phyloP scores from a whole-genome alignment of 805 yeast genomes.

The Teunomyces cretensis region DNA sequence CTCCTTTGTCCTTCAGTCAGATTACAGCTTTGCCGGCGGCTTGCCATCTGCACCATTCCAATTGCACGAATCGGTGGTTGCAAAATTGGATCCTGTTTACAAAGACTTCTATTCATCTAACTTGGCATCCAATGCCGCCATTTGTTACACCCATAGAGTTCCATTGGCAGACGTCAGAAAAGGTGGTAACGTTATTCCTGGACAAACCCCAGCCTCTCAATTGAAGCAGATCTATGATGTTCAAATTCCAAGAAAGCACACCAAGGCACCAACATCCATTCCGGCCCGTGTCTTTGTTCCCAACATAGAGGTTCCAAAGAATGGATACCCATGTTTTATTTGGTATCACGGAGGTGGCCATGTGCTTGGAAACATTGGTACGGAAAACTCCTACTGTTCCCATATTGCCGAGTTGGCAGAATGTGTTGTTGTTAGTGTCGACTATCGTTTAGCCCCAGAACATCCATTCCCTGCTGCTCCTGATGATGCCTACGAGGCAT shows the following conservation, averaged over 20 bases:
- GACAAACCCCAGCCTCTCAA: slow-evolving; percentile 32
- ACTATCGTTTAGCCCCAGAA: slow-evolving; percentile 53
- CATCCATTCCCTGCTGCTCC: slow-evolving; percentile 48
- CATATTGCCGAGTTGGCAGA: slow-evolving; percentile 35
- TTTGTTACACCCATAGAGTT: slow-evolving; percentile 34
- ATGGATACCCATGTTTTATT: slow-evolving; percentile 38
- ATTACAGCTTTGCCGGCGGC: slow-evolving; percentile 25
- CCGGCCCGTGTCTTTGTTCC: slow-evolving; percentile 41
- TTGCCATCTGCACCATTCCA: slow-evolving; percentile 28
- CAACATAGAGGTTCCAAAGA: slow-evolving; percentile 28
- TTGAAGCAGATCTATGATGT: slow-evolving; percentile 29
- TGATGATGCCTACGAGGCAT: slow-evolving; percentile 41
- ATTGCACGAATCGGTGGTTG: slow-evolving; percentile 26
- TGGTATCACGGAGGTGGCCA: slow-evolving; percentile 50
- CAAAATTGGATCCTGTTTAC: slow-evolving; percentile 37
- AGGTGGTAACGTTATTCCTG: slow-evolving; percentile 43
- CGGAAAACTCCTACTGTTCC: slow-evolving; percentile 45
- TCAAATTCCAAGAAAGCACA: slow-evolving; percentile 30
- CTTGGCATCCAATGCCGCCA: slow-evolving; percentile 23
- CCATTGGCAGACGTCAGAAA: slow-evolving; percentile 30
- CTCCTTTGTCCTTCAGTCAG: slow-evolving; percentile 14
- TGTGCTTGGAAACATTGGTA: slow-evolving; percentile 38
- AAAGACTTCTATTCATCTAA: slow-evolving; percentile 31
- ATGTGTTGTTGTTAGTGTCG: slow-evolving; percentile 45
- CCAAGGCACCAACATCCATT: slow-evolving; percentile 18